phyloP scores from a whole-genome alignment of 495 filamentous ascomycete species.

The Talaromyces stipitatus region DNA sequence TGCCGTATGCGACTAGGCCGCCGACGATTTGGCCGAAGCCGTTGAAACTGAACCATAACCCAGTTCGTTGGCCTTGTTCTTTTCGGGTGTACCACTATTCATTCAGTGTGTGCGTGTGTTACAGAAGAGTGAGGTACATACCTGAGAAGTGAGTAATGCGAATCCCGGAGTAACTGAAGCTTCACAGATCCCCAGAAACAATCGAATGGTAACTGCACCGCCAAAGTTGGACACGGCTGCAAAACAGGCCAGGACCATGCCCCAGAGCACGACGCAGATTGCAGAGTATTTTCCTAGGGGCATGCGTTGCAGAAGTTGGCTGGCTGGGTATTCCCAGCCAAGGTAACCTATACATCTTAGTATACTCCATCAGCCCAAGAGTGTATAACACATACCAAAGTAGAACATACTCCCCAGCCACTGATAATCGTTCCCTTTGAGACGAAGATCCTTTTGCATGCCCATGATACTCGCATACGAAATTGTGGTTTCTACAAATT shows the following conservation, averaged over 20 bases:
- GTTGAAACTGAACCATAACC: conserved; percentile 60
- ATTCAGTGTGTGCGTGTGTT: not conserved
- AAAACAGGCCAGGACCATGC: conserved; percentile 44
- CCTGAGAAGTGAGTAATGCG: conserved; percentile 52
- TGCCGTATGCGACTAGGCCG: conserved; percentile 56
- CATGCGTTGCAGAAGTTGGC: conserved; percentile 49
- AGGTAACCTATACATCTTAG: conserved; percentile 40
- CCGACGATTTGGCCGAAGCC: conserved; percentile 55
- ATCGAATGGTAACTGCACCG: conserved; percentile 48
- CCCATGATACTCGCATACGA: conserved; percentile 60
- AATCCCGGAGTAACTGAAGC: conserved; percentile 58
- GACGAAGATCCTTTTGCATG: conserved; percentile 41
- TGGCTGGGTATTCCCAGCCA: conserved; percentile 58
- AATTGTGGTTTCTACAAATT: conserved; percentile 49
- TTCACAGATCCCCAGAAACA: conserved; percentile 55
- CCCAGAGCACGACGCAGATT: conserved; percentile 52
- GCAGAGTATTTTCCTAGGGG: conserved; percentile 54
- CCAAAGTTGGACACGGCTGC: conserved; percentile 40
- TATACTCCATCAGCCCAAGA: not conserved
- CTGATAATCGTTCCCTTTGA: conserved; percentile 38
- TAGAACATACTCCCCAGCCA: conserved; percentile 56
- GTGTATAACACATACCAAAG: conserved; percentile 37
- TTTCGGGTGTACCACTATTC: conserved; percentile 52
- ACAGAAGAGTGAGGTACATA: conserved; percentile 8
- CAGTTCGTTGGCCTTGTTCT: conserved; percentile 51